Evolutionary conservation across 2,329 filamentous ascomycete species (phyloP).

Genomic region (Albifimbria verrucaria): DNA sequence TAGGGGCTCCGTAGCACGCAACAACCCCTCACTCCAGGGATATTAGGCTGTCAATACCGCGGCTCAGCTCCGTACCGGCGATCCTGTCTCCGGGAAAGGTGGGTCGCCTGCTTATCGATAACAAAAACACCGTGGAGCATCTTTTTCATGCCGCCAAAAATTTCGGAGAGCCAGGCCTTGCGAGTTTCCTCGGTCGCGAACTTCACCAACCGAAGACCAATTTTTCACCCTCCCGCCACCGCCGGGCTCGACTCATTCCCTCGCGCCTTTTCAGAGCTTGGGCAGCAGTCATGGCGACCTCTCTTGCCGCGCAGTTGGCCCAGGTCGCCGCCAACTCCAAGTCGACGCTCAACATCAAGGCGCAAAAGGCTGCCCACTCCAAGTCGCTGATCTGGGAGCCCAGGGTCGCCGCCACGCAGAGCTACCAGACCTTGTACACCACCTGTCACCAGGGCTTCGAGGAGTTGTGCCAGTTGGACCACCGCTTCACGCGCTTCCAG

Average conservation of each 20-base stretch:
- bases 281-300: conserved; percentile 64
- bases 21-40: background rate
- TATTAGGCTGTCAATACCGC: background rate
- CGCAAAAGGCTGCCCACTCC: conserved; percentile 85
- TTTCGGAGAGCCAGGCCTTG: conserved; percentile 15
- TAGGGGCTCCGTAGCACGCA: too few species aligned
- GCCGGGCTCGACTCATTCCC: conserved; percentile 12
- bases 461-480: conserved; percentile 84
- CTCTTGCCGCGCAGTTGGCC: conserved; percentile 90
- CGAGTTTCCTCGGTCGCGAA: background rate
- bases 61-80: background rate
- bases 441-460: conserved; percentile 87
- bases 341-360: conserved; percentile 86
- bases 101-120: conserved; percentile 28
- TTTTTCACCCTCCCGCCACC: conserved; percentile 3
- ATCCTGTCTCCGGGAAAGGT: background rate
- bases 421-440: conserved; percentile 82
- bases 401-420: conserved; percentile 79
- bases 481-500: conserved; percentile 71
- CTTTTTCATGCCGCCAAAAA: conserved; percentile 24
- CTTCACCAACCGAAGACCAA: conserved; percentile 8
- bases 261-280: conserved; percentile 19
- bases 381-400: conserved; percentile 94
- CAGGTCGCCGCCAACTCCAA: conserved; percentile 88
- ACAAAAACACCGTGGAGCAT: conserved; percentile 13